Percentiles rank a stretch among this genome's conserved stretches.
Conservation (phyloP, 345 rosid genomes). For the Atalantia buxifolia region DNA sequence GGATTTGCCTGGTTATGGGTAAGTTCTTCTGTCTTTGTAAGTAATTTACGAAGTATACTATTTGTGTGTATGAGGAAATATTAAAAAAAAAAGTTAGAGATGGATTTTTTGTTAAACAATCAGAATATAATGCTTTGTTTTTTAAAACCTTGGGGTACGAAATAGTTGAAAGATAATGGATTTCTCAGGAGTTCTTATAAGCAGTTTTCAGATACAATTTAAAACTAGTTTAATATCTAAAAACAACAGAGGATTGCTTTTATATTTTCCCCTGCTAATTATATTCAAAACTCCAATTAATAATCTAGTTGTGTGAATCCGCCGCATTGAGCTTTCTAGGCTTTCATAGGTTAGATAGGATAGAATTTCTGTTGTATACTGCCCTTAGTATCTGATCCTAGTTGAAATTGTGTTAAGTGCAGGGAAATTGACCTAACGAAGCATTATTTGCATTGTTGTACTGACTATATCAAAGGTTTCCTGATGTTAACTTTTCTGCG, state of each 20-base stretch:
- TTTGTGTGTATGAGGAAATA: too few relatives aligned
- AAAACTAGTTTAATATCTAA: not conserved
- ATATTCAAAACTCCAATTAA: too few relatives aligned
- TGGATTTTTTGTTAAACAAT: too few relatives aligned
- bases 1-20: slow-evolving; percentile 99
- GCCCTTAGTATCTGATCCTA: not conserved
- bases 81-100: not conserved
- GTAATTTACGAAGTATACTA: not conserved
- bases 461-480: not conserved
- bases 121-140: too few relatives aligned
- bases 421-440: not conserved
- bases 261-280: too few relatives aligned
- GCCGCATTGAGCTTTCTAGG: not conserved
- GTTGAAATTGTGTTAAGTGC: not conserved
- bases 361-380: not conserved
- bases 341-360: not conserved
- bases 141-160: too few relatives aligned
- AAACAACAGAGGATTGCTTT: not conserved
- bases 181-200: not conserved
- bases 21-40: slow-evolving; percentile 18
- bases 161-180: not conserved
- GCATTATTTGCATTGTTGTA: not conserved
- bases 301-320: too few relatives aligned
- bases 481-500: not conserved
- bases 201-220: not conserved